phyloP scores from a whole-genome alignment of 345 rosid species.

The Eucalyptus decipiens region DNA sequence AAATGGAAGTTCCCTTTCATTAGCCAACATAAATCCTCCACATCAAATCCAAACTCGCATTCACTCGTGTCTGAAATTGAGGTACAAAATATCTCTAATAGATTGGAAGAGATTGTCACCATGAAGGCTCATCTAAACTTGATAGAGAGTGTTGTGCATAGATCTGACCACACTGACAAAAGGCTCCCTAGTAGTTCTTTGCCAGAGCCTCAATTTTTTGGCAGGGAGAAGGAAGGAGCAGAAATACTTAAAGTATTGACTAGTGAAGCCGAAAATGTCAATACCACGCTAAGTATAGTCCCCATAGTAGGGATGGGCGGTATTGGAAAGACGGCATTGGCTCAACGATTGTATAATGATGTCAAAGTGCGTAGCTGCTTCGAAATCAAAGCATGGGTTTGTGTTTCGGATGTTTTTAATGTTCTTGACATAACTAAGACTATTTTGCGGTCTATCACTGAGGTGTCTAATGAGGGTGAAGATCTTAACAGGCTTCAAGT shows the following conservation, averaged over 20 bases:
- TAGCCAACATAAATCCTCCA: neutral
- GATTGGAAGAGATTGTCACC: accelerated
- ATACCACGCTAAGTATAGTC: neutral
- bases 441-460: no score
- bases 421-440: no score
- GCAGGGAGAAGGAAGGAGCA: neutral
- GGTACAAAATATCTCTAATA: accelerated
- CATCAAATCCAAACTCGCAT: accelerated
- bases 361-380: no score
- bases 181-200: neutral
- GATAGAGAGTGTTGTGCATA: accelerated
- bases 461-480: no score
- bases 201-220: accelerated
- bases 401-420: no score
- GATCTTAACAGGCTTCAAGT: no score
- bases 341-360: accelerated
- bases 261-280: accelerated
- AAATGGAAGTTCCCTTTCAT: neutral
- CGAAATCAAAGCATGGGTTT: accelerated
- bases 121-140: accelerated
- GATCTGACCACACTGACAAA: accelerated
- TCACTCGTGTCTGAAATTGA: accelerated
- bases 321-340: no score
- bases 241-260: accelerated
- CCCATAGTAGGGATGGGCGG: no score